These are phyloP conservation scores for Ephemerocybe angulata DNA, from an alignment of 768 basidiomycete genomes.

Conservation along the genomic window DNA sequence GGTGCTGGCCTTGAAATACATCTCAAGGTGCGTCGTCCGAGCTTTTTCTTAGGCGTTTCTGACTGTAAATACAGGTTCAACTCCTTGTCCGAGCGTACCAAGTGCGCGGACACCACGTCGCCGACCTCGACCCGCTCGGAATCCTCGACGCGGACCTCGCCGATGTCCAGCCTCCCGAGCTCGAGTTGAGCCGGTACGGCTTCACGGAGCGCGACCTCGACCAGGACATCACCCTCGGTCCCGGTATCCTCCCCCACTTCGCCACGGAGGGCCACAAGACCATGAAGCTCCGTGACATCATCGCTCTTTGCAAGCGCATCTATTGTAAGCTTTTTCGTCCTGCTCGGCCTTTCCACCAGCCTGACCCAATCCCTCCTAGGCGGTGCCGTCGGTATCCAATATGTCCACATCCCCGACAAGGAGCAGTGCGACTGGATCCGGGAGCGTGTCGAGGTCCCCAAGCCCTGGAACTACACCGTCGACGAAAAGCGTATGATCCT, in stretches of 20 bases:
- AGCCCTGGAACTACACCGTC: conserved; percentile 95
- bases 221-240: conserved; percentile 91
- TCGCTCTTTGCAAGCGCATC: conserved; percentile 84
- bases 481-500: conserved; percentile 99
- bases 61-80: conserved; percentile 70
- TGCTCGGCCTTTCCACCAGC: not conserved
- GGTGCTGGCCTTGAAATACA: conserved; percentile 88
- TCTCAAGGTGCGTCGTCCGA: conserved; percentile 64
- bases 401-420: conserved; percentile 95
- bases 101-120: conserved; percentile 96
- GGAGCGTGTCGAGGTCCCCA: conserved; percentile 90
- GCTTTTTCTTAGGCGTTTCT: conserved; percentile 1
- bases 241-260: conserved; percentile 95
- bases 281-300: conserved; percentile 89
- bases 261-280: conserved; percentile 80
- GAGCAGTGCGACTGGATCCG: conserved; percentile 99
- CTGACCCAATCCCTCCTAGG: conserved; percentile 41
- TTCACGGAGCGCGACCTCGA: conserved; percentile 93
- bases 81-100: conserved; percentile 97
- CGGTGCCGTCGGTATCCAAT: conserved; percentile 85
- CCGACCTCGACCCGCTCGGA: conserved; percentile 93
- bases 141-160: conserved; percentile 88
- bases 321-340: conserved; percentile 65
- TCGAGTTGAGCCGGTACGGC: conserved; percentile 91
- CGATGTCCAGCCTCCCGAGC: conserved; percentile 76